Evolutionary conservation across 2,329 filamentous ascomycete species (phyloP), one percentile per base, ranked within the genome.

Genomic region (Pseudocercospora eumusae): DNA sequence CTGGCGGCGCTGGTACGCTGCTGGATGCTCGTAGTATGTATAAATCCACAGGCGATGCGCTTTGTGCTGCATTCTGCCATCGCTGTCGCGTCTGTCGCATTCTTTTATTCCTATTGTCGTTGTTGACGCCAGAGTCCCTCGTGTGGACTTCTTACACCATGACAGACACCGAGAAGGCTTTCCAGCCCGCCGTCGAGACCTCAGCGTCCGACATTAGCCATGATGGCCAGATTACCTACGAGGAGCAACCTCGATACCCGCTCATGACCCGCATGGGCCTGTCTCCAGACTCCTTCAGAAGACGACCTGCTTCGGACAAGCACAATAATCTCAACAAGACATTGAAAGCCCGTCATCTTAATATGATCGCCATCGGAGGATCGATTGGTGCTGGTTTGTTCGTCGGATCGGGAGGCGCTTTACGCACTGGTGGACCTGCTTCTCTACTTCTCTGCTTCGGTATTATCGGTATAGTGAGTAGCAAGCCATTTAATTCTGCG

Each of bases 371-470:
- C 44, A 74, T 74, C 61, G 72, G 72, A 45, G 72, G 70, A 4
- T 70, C 69, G 21, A 82, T 84, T 58, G 82, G 82, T 56, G 84
- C 82, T 33, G 83, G 83, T 71, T 75, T 84, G 4, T 85, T 84
- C 69, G 81, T 84, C 56, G 80, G 81, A 56, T 80, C 79, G 52
- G 82, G 82, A 47, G 70, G 75, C 42, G 79, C 81, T 5, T 75
- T 84, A 44, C 74, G 77, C 13, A 79, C 72, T 2, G 81, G 80
- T 70, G 82, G 82, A 33, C 82, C 82, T 28, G 77, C 75, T 21
- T 78, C 80, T 53, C 64, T 75, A 6, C 59, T 75, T 25, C 70
- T 74, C 52, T 66, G 60, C 56, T 74, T 73, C 50, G 63, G 61
- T 42, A 68, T 74, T 61, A 74, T 73, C 55, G 73, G 73, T 66